Base-by-base conservation (phyloP, 371 early-diverging fungal species). In the Saksenaea oblongispora region DNA sequence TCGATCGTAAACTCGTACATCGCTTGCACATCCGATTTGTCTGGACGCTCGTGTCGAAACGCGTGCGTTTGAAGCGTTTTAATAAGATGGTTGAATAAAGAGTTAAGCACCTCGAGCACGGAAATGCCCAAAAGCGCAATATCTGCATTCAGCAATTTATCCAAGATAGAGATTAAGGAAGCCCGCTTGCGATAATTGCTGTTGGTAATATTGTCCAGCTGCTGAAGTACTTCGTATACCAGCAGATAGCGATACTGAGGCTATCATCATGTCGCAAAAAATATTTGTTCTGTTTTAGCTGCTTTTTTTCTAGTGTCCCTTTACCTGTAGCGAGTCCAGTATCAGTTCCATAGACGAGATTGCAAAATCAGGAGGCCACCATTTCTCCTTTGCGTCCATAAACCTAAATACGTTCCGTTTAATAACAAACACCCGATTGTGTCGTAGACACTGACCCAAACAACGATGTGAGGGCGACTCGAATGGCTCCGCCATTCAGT, bases 51-150 rank as follows among this genome's bases (percentile, higher is more conserved):
- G 22, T 65, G 58, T 17, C 14, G 64, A 47, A 63, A 63, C 62
- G 24, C 53, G 55, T 14, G 53, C 41, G 17, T 62, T 35, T 72
- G 75, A 1, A 83, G 56, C 0, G 82, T 71, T 59, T 76, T 82
- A n/a, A 87, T 72, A 37, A 95, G 70, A 34, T 84, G 79, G 1
- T 69, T 71, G 27, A 92, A 84, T 1, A 95, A 75, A 4, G 89
- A 84, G 54, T 92, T 91, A 53, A 95, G 72, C 0, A 94, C 87
- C 72, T 95, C 97, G 59, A 94, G 76, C 0, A 91, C 89, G 1
- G 95, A 92, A 35, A 95, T 79, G 24, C 95, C 93, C 10, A 87
- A 87, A 36, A 91, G 71, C 4, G 85, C 83, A 37, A 79, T 71
- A 22, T 82, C 76, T 5, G 82, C 76, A 24, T 79, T 80, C 28